Conservation (phyloP, 352 stramenopile species). For the Phytophthora constricta region DNA sequence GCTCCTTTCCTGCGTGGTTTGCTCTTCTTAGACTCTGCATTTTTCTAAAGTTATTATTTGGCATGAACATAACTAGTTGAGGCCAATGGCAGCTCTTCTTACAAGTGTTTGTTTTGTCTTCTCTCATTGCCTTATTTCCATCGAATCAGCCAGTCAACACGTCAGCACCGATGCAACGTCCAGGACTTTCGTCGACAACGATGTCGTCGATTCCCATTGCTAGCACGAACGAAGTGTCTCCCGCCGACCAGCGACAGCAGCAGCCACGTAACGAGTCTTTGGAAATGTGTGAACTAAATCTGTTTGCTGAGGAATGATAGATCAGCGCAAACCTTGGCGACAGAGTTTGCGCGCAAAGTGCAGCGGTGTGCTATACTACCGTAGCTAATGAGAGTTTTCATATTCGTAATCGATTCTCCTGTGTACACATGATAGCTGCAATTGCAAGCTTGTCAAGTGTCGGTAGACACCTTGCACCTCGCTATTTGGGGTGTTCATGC, state of each 20-base stretch:
- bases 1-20: slow-evolving; percentile 20
- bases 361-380: no score
- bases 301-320: no score
- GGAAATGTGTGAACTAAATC: no score
- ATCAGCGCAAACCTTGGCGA: no score
- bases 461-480: no score
- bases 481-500: slow-evolving; percentile 13
- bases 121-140: background rate
- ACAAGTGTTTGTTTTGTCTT: slow-evolving; percentile 3
- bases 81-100: slow-evolving; percentile 30
- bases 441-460: no score
- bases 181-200: background rate
- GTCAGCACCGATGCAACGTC: background rate
- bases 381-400: no score
- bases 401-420: no score
- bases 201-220: background rate
- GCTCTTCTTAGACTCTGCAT: slow-evolving; percentile 31
- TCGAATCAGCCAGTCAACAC: background rate
- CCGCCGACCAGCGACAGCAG: no score
- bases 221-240: background rate
- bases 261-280: no score
- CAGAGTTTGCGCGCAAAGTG: no score
- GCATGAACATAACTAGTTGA: slow-evolving; percentile 1
- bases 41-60: slow-evolving; percentile 41
- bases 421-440: no score